Percentiles rank a stretch among this genome's conserved stretches.
These are phyloP conservation scores for Omphalotus guepiniiformis DNA, from an alignment of 768 basidiomycete species.

Conservation along the genomic window DNA sequence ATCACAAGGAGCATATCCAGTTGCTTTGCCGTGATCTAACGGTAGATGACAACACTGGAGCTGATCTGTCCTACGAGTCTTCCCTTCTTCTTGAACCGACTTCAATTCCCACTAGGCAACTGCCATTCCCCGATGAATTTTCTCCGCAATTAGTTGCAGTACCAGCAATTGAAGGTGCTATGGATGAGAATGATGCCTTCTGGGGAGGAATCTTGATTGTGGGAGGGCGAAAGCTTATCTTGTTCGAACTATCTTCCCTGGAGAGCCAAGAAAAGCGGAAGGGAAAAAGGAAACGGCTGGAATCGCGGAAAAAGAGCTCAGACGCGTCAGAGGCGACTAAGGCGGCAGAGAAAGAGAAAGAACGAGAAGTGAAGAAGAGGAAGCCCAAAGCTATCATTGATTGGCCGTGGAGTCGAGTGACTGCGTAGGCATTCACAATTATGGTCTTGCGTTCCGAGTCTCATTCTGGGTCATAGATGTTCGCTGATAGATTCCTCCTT, in stretches of 20 bases:
- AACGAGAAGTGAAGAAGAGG: constrained; percentile 47
- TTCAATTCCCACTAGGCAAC: constrained; percentile 42
- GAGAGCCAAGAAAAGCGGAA: constrained; percentile 47
- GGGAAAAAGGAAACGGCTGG: constrained; percentile 51
- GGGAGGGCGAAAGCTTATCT: constrained; percentile 60
- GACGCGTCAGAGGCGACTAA: constrained; percentile 37
- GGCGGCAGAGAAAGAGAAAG: constrained; percentile 55
- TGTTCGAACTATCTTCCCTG: constrained; percentile 53
- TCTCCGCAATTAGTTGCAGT: constrained; percentile 39
- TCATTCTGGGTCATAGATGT: constrained; percentile 34
- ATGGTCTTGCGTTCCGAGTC: not conserved
- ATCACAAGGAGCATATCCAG: constrained; percentile 59
- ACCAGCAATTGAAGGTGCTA: constrained; percentile 21
- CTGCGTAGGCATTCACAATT: constrained; percentile 63
- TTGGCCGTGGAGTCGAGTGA: constrained; percentile 76
- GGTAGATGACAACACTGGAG: constrained; percentile 31
- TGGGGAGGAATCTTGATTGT: constrained; percentile 70
- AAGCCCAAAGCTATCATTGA: constrained; percentile 54
- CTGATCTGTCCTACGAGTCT: constrained; percentile 47
- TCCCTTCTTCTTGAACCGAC: constrained; percentile 51
- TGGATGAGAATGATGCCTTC: constrained; percentile 30
- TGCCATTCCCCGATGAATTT: constrained; percentile 39
- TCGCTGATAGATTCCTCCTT: constrained; percentile 44
- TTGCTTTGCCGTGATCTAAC: constrained; percentile 56
- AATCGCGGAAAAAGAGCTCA: constrained; percentile 44